These are phyloP conservation scores for Golubevia sp. DNA, from an alignment of 1,284 basidiomycete genomes.

Conservation along the genomic window DNA sequence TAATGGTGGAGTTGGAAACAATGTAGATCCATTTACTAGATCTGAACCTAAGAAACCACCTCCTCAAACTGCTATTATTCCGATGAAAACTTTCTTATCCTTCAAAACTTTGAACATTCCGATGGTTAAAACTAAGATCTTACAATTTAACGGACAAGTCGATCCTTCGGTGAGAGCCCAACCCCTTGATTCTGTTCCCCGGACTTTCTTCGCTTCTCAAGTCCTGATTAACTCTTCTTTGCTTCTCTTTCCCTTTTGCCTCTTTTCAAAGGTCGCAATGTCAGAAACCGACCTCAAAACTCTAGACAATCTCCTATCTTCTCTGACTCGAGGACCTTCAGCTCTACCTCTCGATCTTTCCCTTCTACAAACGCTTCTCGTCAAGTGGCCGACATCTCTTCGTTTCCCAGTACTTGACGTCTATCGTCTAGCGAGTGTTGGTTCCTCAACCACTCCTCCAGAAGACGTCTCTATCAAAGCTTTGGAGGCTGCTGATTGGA, in stretches of 20 bases:
- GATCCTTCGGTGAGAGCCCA: constrained; percentile 9
- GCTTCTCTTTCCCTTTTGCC: not conserved
- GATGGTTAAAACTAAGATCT: constrained; percentile 37
- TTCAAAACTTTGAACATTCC: constrained; percentile 41
- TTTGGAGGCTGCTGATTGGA: constrained; percentile 43
- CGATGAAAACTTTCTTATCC: constrained; percentile 12
- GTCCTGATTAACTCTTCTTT: not conserved
- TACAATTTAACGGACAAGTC: constrained; percentile 27
- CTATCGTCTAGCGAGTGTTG: constrained; percentile 29
- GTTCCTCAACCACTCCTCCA: constrained; percentile 16
- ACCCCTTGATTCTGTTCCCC: not conserved
- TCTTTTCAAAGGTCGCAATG: no score
- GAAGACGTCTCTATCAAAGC: constrained; percentile 25
- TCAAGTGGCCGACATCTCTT: constrained; percentile 23
- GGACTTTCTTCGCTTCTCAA: constrained; percentile 1
- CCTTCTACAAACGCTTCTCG: constrained; percentile 10
- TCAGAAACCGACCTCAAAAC: no score
- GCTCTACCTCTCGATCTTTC: not conserved
- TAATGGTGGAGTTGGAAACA: no score
- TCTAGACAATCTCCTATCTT: no score
- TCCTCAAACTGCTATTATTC: not conserved
- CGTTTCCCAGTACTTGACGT: constrained; percentile 51
- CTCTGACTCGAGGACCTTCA: no score
- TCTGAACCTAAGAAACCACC: no score
- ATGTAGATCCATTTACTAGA: no score